Conservation (phyloP, 805 yeast genomes). For the Saccharomycopsis microspora region DNA sequence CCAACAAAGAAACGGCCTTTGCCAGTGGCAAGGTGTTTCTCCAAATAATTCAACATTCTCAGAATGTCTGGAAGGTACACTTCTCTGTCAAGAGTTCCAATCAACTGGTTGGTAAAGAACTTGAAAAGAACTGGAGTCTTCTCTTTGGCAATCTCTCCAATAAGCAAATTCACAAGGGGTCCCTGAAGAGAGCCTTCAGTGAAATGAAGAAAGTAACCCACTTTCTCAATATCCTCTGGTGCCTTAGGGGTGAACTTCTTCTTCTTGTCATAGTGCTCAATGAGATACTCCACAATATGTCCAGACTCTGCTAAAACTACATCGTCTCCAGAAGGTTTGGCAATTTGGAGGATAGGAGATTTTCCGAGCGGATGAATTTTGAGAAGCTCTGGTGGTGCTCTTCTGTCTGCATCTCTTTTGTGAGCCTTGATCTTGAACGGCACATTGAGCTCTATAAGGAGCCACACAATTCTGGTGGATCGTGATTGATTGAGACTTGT, state of each 20-base stretch:
- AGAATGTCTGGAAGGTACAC: conserved; percentile 36
- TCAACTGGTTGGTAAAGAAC: conserved; percentile 30
- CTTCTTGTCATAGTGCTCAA: conserved; percentile 35
- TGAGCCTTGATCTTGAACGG: conserved; percentile 44
- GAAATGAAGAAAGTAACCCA: conserved; percentile 43
- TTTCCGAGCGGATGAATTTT: conserved; percentile 53
- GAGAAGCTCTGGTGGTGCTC: conserved; percentile 38
- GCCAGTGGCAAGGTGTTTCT: conserved; percentile 26
- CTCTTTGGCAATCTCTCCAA: conserved; percentile 28
- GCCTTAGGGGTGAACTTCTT: conserved; percentile 25
- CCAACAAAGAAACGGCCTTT: conserved; percentile 34
- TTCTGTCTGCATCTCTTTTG: conserved; percentile 35
- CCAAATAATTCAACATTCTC: conserved; percentile 29
- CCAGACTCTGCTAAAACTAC: conserved; percentile 47
- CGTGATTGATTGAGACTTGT: conserved; percentile 30
- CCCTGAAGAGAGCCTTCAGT: conserved; percentile 54
- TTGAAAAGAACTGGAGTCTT: conserved; percentile 36
- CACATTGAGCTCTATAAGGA: conserved; percentile 45
- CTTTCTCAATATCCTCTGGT: conserved; percentile 29
- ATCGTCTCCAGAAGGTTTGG: conserved; percentile 19
- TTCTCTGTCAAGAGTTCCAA: conserved; percentile 35
- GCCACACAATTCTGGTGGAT: conserved; percentile 51
- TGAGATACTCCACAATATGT: conserved; percentile 39
- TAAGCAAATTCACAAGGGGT: conserved; percentile 26
- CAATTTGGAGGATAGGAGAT: conserved; percentile 45